Evolutionary conservation across 2,329 filamentous ascomycete species (phyloP).

Genomic region (Aspergillus aculeatus): DNA sequence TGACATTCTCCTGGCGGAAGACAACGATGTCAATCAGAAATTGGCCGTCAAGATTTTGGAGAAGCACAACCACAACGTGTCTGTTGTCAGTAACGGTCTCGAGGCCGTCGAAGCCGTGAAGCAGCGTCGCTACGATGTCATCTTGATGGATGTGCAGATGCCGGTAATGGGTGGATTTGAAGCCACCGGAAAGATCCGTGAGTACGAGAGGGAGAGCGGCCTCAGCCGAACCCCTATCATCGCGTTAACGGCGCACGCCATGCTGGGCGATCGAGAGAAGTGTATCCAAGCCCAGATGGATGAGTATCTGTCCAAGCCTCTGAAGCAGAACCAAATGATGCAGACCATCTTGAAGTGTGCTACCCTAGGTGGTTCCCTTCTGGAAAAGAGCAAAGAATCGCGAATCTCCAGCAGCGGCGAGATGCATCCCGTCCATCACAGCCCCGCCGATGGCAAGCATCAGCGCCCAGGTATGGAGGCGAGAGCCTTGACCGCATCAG

Average conservation of each 20-base stretch:
- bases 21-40: constrained; percentile 96
- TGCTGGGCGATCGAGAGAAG: constrained; percentile 97
- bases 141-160: constrained; percentile 99
- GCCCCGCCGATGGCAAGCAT: constrained; percentile 38
- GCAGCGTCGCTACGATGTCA: constrained; percentile 89
- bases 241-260: constrained; percentile 93
- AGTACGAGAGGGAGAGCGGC: constrained; percentile 82
- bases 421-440: constrained; percentile 35
- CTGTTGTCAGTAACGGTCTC: constrained; percentile 87
- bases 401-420: constrained; percentile 41
- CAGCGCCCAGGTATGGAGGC: constrained; percentile 58
- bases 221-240: constrained; percentile 90
- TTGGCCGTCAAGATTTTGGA: constrained; percentile 95
- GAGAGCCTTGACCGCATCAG: constrained; percentile 69
- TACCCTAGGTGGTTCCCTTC: constrained; percentile 65
- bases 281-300: constrained; percentile 99
- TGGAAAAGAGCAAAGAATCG: constrained; percentile 46
- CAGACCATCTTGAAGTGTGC: constrained; percentile 97
- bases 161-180: constrained; percentile 99
- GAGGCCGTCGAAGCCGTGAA: constrained; percentile 93
- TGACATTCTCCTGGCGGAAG: constrained; percentile 90
- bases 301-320: constrained; percentile 93
- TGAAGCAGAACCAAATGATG: constrained; percentile 96
- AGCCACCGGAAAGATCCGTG: constrained; percentile 91
- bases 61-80: constrained; percentile 74